Conservation (phyloP, 768 basidiomycete species). For the Artomyces pyxidatus region DNA sequence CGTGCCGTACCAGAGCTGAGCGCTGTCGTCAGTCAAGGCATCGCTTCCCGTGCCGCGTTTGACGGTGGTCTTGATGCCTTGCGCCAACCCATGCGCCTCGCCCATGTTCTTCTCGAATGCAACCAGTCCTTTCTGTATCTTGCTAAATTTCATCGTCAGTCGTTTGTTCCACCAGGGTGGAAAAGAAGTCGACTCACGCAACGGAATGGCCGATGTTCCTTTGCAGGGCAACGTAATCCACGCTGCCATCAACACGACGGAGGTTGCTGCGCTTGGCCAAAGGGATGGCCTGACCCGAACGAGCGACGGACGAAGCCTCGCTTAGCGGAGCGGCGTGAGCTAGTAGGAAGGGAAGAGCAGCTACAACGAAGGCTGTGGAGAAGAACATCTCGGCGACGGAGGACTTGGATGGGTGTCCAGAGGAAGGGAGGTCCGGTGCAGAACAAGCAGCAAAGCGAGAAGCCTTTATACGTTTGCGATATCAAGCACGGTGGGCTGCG, state of each 20-base stretch:
- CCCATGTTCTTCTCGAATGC: slow-evolving; percentile 4
- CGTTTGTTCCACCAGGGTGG: no score
- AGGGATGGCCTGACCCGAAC: neutral
- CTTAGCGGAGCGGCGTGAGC: neutral
- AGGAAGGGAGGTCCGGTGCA: no score
- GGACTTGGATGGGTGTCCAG: neutral
- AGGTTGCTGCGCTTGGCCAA: neutral
- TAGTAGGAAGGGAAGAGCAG: neutral
- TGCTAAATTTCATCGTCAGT: neutral
- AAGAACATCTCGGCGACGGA: neutral
- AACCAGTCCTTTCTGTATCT: neutral
- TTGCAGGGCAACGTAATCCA: neutral
- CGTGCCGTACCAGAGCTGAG: slow-evolving; percentile 6
- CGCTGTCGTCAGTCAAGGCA: neutral
- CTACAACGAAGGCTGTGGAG: neutral
- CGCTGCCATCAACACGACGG: neutral
- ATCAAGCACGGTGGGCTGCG: no score
- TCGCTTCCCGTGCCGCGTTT: neutral
- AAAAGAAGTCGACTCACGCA: neutral
- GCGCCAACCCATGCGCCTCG: neutral
- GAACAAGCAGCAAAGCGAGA: no score
- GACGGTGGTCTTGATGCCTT: neutral
- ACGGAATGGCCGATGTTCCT: neutral
- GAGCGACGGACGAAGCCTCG: neutral
- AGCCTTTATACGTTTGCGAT: no score